These are phyloP conservation scores for Croton laevigatus DNA, from an alignment of 441 rosid genomes.

Conservation along the genomic window DNA sequence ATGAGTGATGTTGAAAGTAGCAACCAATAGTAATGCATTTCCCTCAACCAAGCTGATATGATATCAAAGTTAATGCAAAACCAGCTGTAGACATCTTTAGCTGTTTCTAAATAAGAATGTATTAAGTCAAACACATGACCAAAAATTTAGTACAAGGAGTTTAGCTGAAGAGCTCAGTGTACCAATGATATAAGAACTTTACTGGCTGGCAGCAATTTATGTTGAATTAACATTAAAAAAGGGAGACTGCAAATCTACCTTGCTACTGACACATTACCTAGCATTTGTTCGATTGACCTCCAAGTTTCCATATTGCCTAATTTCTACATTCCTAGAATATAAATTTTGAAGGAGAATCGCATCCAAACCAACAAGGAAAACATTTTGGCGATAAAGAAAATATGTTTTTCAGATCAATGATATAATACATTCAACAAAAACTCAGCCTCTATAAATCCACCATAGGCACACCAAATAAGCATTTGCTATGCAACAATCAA, in stretches of 20 bases:
- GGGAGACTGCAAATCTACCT: not conserved
- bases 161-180: not conserved
- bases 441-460: slow-evolving; percentile 1
- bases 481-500: not conserved
- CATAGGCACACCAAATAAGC: not conserved
- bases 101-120: not conserved
- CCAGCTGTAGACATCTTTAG: not conserved
- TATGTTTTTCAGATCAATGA: not conserved
- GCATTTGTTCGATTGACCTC: slow-evolving; percentile 1
- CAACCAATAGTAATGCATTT: not conserved
- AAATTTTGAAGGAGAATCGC: not conserved
- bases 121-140: not conserved
- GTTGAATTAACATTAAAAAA: slow-evolving; percentile 1
- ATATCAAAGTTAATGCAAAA: not conserved
- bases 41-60: not conserved
- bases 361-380: not conserved
- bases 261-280: not conserved
- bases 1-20: not conserved
- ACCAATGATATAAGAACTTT: not conserved
- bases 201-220: not conserved
- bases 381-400: not conserved
- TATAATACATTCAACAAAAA: not conserved
- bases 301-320: not conserved
- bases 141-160: not conserved
- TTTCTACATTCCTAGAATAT: not conserved